These are phyloP conservation scores for Aspergillus aculeatinus DNA, from an alignment of 2,329 filamentous ascomycete genomes.

Conservation along the genomic window DNA sequence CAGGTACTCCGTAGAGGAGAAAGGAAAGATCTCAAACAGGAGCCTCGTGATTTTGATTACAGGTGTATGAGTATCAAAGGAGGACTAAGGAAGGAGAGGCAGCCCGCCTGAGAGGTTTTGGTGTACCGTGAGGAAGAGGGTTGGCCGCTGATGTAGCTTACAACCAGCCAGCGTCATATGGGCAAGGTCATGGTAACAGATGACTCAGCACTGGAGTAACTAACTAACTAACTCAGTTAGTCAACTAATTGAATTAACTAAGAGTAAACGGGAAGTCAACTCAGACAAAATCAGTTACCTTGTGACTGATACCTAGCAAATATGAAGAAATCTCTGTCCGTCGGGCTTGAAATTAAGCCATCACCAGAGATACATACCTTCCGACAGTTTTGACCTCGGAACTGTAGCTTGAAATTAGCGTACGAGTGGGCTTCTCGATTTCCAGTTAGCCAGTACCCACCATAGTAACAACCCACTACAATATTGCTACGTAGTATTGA, in stretches of 20 bases:
- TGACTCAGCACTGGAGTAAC: slow-evolving; percentile 33
- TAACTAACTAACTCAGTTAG: neutral
- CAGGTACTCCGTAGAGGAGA: neutral
- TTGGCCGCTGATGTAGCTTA: slow-evolving; percentile 15
- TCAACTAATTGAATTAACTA: neutral
- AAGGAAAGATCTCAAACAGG: neutral
- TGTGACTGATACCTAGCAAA: too few species aligned
- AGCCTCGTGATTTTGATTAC: neutral
- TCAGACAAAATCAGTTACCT: too few species aligned
- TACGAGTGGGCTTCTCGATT: neutral
- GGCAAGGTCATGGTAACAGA: slow-evolving; percentile 35
- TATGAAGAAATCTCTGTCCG: too few species aligned
- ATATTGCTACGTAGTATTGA: too few species aligned
- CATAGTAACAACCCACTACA: neutral
- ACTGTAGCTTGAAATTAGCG: too few species aligned
- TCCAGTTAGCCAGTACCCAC: slow-evolving; percentile 3
- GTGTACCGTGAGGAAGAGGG: slow-evolving; percentile 5
- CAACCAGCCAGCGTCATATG: slow-evolving; percentile 32
- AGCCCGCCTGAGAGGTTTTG: neutral
- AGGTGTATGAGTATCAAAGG: neutral
- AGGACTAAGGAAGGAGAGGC: neutral
- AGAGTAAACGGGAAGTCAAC: neutral
- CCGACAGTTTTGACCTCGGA: too few species aligned
- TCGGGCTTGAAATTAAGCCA: too few species aligned
- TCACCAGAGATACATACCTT: too few species aligned